Evolutionary conservation across 2,329 filamentous ascomycete species (phyloP), one percentile per base, ranked within the genome.

Genomic region (Madurella mycetomatis): DNA sequence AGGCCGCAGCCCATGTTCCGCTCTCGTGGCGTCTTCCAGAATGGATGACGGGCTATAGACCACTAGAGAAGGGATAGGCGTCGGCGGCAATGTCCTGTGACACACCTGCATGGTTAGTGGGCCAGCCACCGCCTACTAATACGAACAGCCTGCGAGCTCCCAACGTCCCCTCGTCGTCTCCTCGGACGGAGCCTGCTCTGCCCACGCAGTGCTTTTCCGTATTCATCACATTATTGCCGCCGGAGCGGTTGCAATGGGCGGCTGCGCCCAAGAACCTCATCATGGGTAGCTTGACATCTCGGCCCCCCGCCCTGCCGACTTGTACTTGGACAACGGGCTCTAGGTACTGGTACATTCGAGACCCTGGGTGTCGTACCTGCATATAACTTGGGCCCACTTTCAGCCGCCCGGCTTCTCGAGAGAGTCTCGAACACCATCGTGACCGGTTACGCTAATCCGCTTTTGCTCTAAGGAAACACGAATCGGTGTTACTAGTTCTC

Each of bases 321-420:
- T 41, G 47, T 56, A 47, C 54, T 47, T 37, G 50, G 32, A 9
- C 25, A 13, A 31, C 41, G 39, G 44, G 41, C 18, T 15, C n/a
- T 18, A 58, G 44, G 60, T 62, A 62, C 56, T 25, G 55, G 55
- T 62, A 61, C 59, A 34, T 50, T 17, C 30, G 37, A 9, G 50
- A 54, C 56, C 50, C n/a, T 19, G 48, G 48, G 47, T 51, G 55
- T 54, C 42, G 60, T 60, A 59, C 60, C 58, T 60, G 60, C 60
- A 61, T 59, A 52, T 56, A 30, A 40, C 31, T 42, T 34, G 52
- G 58, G 30, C 47, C 60, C 58, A 62, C 58, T 56, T 51, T 56
- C 51, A 51, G 58, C 59, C 53, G 51, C 55, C 39, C 37, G 39
- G 42, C 51, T 53, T 56, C 47, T 47, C 18, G n/a, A 15, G 19